Percentiles rank a stretch among this genome's conserved stretches.
Conservation (phyloP, 176 grass and related monocot species). For the Otatea glauca region DNA sequence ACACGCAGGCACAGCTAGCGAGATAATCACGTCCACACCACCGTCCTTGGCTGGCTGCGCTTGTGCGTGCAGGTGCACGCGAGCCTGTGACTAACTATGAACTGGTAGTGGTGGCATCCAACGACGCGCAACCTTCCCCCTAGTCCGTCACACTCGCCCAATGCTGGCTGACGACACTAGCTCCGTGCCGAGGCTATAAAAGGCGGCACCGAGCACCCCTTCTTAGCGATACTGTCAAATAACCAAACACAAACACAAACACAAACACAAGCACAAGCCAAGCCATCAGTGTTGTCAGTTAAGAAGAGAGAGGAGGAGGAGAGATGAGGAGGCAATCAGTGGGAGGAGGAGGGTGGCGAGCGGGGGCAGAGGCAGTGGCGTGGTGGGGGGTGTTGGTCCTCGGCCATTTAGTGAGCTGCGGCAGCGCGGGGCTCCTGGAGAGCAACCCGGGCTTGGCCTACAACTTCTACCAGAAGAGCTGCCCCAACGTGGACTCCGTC, state of each 20-base stretch:
- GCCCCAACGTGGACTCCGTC: constrained; percentile 54
- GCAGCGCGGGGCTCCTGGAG: constrained; percentile 50
- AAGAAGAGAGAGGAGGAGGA: background rate
- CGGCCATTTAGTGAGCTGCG: constrained; percentile 18
- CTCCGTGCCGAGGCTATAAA: constrained; percentile 42
- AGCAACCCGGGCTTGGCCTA: constrained; percentile 50
- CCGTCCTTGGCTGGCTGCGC: background rate
- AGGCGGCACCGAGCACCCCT: background rate
- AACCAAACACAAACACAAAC: background rate
- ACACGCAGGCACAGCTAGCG: constrained; percentile 4
- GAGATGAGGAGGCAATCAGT: constrained; percentile 8
- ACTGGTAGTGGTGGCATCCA: background rate
- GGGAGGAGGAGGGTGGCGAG: constrained; percentile 4
- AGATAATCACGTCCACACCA: constrained; percentile 12
- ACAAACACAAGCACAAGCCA: background rate
- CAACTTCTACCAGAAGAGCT: constrained; percentile 65
- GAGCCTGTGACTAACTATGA: background rate
- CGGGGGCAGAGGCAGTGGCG: background rate
- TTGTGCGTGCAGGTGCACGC: background rate
- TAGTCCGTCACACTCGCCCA: constrained; percentile 5
- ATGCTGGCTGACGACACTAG: background rate
- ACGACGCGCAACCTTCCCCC: background rate
- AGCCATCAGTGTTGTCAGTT: background rate
- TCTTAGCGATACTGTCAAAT: constrained; percentile 47
- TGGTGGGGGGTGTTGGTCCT: constrained; percentile 37